Conservation (phyloP, 345 rosid species). For the Gossypium raimondii region DNA sequence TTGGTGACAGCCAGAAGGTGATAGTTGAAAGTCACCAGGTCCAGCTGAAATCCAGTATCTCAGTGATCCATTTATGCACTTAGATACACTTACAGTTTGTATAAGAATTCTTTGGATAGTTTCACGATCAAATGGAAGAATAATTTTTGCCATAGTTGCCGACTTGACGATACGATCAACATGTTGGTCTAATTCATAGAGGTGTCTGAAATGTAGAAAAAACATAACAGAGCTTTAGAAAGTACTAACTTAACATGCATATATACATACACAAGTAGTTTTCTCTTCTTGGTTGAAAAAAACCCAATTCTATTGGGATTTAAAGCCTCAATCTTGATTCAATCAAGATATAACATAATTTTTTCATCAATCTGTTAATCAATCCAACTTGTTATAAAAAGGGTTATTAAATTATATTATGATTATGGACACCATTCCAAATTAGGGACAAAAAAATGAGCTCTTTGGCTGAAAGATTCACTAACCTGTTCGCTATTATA, state of each 20-base stretch:
- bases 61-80: conserved; percentile 64
- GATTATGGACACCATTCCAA: not conserved
- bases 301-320: not conserved
- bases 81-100: conserved; percentile 63
- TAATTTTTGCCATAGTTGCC: conserved; percentile 71
- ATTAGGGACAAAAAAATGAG: not conserved
- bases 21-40: conserved; percentile 76
- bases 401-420: not conserved
- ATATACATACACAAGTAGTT: too few relatives aligned
- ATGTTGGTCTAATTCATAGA: conserved; percentile 87
- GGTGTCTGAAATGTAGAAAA: conserved; percentile 39
- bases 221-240: not conserved
- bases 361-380: too few relatives aligned
- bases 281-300: not conserved
- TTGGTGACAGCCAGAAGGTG: conserved; percentile 57
- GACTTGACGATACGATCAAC: conserved; percentile 81
- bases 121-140: conserved; percentile 54
- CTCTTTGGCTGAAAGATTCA: conserved; percentile 4
- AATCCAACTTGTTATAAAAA: not conserved
- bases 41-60: conserved; percentile 92
- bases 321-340: not conserved
- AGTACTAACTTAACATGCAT: not conserved
- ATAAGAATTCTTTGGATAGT: conserved; percentile 56
- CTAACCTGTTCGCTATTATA: conserved; percentile 72
- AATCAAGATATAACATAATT: too few relatives aligned